Percentiles rank a stretch among this genome's conserved stretches.
These are phyloP conservation scores for Parastagonospora nodorum DNA, from an alignment of 2,329 filamentous ascomycete genomes.

Conservation along the genomic window DNA sequence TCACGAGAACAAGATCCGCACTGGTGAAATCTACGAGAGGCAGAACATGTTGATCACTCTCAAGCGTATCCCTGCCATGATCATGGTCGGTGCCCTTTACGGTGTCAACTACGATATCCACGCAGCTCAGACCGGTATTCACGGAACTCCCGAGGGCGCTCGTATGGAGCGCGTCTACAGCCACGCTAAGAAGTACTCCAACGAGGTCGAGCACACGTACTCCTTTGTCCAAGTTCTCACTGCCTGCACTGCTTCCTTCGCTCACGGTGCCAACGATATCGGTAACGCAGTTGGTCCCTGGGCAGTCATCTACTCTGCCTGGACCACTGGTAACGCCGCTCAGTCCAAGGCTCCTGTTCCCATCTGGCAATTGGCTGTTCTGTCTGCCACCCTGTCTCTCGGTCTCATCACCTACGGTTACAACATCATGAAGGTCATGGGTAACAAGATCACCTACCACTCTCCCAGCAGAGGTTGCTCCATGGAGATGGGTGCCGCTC, in stretches of 20 bases:
- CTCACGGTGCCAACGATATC: conserved; percentile 73
- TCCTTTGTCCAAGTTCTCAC: conserved; percentile 60
- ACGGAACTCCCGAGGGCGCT: conserved; percentile 72
- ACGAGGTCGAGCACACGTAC: conserved; percentile 47
- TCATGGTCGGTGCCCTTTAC: conserved; percentile 69
- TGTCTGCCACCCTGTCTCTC: conserved; percentile 64
- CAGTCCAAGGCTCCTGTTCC: conserved; percentile 69
- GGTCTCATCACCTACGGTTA: conserved; percentile 78
- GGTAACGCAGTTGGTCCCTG: conserved; percentile 46
- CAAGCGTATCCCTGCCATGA: conserved; percentile 71
- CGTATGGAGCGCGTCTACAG: conserved; percentile 73
- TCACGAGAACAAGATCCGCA: conserved; percentile 72
- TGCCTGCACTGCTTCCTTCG: conserved; percentile 49
- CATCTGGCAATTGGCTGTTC: conserved; percentile 76
- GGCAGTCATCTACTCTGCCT: conserved; percentile 46
- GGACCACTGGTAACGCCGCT: conserved; percentile 65
- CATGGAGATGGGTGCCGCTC: conserved; percentile 80
- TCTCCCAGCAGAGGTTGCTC: conserved; percentile 64
- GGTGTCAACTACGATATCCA: conserved; percentile 84
- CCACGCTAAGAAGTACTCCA: conserved; percentile 43
- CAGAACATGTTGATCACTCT: conserved; percentile 68
- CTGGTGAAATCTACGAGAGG: conserved; percentile 74
- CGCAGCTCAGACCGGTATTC: conserved; percentile 71
- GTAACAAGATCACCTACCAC: conserved; percentile 79
- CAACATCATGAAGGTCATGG: conserved; percentile 88